Evolutionary conservation across 352 stramenopile species (phyloP).

Genomic region (Phytophthora uliginosa): DNA sequence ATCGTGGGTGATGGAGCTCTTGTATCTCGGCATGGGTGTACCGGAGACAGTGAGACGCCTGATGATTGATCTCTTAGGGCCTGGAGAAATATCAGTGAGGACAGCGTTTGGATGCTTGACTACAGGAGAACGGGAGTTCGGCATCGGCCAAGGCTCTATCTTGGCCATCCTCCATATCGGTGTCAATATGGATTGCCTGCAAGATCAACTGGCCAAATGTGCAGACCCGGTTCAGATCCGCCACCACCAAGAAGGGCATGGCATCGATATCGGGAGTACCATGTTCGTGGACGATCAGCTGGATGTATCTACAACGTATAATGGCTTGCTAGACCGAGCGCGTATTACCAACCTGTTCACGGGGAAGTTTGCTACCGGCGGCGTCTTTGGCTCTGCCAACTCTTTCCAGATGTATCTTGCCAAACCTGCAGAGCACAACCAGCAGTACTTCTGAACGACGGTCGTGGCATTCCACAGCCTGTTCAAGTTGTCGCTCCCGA

Average conservation of each 20-base stretch:
- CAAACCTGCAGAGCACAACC: not conserved
- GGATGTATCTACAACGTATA: not conserved
- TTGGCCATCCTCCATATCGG: constrained; percentile 1
- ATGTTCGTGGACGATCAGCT: not conserved
- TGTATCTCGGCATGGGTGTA: not conserved
- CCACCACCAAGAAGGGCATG: not conserved
- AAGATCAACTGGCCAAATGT: not conserved
- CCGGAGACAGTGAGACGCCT: not conserved
- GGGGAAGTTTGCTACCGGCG: not conserved
- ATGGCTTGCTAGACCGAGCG: not conserved
- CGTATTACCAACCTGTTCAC: not conserved
- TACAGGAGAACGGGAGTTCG: constrained; percentile 1
- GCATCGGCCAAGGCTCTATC: constrained; percentile 2
- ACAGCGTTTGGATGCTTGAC: constrained; percentile 1
- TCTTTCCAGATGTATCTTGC: not conserved
- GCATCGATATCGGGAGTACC: not conserved
- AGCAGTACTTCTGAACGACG: not conserved
- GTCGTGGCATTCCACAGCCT: not conserved
- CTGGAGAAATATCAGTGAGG: not conserved
- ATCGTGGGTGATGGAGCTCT: not conserved
- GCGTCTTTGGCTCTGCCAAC: not conserved
- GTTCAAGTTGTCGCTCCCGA: not conserved
- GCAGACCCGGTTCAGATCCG: not conserved
- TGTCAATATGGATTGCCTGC: not conserved
- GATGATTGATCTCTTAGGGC: not conserved